A percentile compares a stretch with the other conserved stretches of the same genome.
phyloP scores from a whole-genome alignment of 129 eudicot species.

The Deinandra increscens region DNA sequence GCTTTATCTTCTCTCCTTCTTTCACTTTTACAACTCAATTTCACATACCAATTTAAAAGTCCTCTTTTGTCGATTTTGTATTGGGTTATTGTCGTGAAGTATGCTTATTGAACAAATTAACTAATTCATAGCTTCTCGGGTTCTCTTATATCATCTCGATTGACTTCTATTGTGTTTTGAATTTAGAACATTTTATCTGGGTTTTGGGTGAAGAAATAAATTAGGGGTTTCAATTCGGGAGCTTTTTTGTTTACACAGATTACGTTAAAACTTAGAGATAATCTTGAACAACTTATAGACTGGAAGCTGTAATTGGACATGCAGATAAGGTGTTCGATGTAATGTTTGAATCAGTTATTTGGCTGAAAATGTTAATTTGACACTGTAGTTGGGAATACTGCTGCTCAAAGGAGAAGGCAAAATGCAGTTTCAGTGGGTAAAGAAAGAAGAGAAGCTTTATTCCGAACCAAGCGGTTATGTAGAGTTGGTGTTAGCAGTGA shows the following conservation, averaged over 20 bases:
- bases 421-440: conserved; percentile 76
- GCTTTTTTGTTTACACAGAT: not conserved
- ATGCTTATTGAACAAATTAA: not conserved
- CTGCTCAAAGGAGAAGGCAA: conserved; percentile 76
- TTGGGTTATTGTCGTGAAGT: not conserved
- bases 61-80: not conserved
- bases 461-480: conserved; percentile 84
- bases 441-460: conserved; percentile 83
- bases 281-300: not conserved
- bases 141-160: not conserved
- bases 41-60: conserved; percentile 3
- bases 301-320: not conserved
- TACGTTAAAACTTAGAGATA: not conserved
- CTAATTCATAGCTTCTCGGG: not conserved
- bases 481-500: conserved; percentile 68
- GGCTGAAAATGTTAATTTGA: conserved; percentile 1
- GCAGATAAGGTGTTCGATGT: conserved; percentile 7
- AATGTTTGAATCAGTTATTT: not conserved
- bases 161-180: not conserved
- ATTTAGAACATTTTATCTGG: not conserved
- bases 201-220: not conserved
- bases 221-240: not conserved
- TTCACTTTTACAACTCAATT: conserved; percentile 6
- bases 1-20: conserved; percentile 11
- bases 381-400: conserved; percentile 71